A percentile compares a stretch with the other conserved stretches of the same genome.
These are phyloP conservation scores for Elsinoe batatas DNA, from an alignment of 2,329 filamentous ascomycete species.

Conservation along the genomic window DNA sequence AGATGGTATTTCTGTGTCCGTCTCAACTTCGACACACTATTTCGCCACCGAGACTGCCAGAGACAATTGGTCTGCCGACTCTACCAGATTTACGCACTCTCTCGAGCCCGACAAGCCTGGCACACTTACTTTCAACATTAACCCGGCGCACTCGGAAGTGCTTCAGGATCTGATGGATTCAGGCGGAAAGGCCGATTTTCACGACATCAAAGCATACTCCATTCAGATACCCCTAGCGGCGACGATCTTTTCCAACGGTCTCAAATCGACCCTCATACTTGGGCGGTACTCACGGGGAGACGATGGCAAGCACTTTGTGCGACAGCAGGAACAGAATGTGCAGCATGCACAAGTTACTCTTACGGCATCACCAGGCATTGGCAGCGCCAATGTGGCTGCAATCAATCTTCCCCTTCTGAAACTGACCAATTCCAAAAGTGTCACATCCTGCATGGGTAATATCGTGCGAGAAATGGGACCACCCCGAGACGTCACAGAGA, in stretches of 20 bases:
- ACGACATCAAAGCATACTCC: background rate
- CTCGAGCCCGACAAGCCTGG: constrained; percentile 5
- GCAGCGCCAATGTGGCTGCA: constrained; percentile 18
- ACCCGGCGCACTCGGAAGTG: background rate
- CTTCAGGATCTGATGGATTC: background rate
- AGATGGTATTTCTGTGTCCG: background rate
- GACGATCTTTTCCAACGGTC: constrained; percentile 65
- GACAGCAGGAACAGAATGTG: background rate
- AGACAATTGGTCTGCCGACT: constrained; percentile 11
- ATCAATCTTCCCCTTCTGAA: constrained; percentile 47
- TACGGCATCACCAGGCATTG: constrained; percentile 18
- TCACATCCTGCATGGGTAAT: constrained; percentile 63
- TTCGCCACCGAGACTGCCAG: background rate
- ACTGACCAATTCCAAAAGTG: constrained; percentile 51
- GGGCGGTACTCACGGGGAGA: constrained; percentile 20
- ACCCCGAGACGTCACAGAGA: constrained; percentile 21
- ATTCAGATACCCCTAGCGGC: constrained; percentile 59
- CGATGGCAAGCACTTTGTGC: constrained; percentile 11
- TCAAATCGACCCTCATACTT: constrained; percentile 45
- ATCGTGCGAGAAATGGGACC: constrained; percentile 51
- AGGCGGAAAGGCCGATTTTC: background rate
- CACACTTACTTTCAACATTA: constrained; percentile 6
- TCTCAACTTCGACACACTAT: constrained; percentile 4
- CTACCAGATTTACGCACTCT: constrained; percentile 8
- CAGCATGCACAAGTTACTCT: constrained; percentile 10